Evolutionary conservation across 2,329 filamentous ascomycete species (phyloP).

Genomic region (Pestalotiopsis sp.): DNA sequence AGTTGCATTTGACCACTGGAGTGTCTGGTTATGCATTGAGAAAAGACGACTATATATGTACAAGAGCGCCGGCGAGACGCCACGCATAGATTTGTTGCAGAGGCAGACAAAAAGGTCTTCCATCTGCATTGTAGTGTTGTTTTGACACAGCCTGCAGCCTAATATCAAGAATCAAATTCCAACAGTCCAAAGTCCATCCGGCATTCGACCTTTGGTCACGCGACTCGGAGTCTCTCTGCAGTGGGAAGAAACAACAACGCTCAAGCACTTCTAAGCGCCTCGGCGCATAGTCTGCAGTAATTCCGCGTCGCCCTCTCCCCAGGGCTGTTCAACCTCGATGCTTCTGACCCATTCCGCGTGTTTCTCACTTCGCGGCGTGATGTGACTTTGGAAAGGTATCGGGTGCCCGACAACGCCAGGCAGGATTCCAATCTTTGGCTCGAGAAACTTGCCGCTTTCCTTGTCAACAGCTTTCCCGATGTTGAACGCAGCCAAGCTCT

Average conservation of each 20-base stretch:
- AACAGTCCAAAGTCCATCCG: not conserved
- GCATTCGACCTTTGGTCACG: not conserved
- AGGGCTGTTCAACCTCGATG: constrained; percentile 22
- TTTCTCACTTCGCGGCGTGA: constrained; percentile 26
- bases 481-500: constrained; percentile 43
- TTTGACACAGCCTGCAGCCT: not conserved
- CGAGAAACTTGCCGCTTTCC: constrained; percentile 34
- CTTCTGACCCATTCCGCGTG: constrained; percentile 27
- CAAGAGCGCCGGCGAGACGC: not conserved
- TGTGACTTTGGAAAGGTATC: constrained; percentile 20
- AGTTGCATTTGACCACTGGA: not conserved
- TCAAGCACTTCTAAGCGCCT: not conserved
- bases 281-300: not conserved
- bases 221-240: not conserved
- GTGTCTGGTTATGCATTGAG: not conserved
- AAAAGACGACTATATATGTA: not conserved
- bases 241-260: not conserved
- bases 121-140: not conserved
- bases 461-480: constrained; percentile 40
- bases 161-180: not conserved
- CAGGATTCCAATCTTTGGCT: constrained; percentile 12
- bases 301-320: constrained; percentile 18
- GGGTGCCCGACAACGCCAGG: constrained; percentile 28
- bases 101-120: not conserved
- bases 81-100: not conserved